Conservation (phyloP, 495 filamentous ascomycete species). For the Xanthoparmelia taractica region DNA sequence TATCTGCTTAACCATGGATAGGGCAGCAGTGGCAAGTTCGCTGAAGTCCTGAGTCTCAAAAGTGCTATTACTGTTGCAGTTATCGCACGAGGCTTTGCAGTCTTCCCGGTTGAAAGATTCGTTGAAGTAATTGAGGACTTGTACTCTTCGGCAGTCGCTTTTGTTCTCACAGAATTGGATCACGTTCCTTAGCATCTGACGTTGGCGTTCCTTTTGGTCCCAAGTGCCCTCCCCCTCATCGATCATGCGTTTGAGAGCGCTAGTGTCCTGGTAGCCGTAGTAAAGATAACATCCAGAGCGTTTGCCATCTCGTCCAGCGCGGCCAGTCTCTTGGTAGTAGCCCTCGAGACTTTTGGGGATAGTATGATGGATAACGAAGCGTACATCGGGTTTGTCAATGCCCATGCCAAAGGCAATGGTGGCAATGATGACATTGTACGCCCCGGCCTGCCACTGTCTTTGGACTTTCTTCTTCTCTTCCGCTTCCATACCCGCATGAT, state of each 20-base stretch:
- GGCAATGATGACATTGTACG: conserved; percentile 85
- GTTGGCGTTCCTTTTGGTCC: conserved; percentile 75
- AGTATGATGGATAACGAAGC: conserved; percentile 87
- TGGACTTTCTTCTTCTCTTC: conserved; percentile 60
- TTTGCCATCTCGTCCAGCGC: conserved; percentile 85
- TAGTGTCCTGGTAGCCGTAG: conserved; percentile 70
- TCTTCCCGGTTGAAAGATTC: conserved; percentile 65
- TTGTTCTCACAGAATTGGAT: conserved; percentile 81
- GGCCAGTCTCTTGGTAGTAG: conserved; percentile 95
- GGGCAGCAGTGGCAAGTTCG: conserved; percentile 56
- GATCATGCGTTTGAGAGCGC: conserved; percentile 62
- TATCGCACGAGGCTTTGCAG: conserved; percentile 74
- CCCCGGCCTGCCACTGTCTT: conserved; percentile 69
- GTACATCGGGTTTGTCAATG: conserved; percentile 93
- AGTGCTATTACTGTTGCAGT: conserved; percentile 61
- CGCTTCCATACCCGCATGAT: conserved; percentile 70
- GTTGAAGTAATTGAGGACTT: conserved; percentile 87
- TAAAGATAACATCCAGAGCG: conserved; percentile 83
- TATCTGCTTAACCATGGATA: conserved; percentile 55
- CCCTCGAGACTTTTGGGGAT: conserved; percentile 95
- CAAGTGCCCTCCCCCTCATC: conserved; percentile 61
- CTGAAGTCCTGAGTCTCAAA: conserved; percentile 71
- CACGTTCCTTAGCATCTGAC: conserved; percentile 74
- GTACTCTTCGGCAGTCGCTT: conserved; percentile 74
- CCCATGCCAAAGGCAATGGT: conserved; percentile 99